Base-by-base conservation (phyloP, 441 rosid species). In the Viola pubescens region DNA sequence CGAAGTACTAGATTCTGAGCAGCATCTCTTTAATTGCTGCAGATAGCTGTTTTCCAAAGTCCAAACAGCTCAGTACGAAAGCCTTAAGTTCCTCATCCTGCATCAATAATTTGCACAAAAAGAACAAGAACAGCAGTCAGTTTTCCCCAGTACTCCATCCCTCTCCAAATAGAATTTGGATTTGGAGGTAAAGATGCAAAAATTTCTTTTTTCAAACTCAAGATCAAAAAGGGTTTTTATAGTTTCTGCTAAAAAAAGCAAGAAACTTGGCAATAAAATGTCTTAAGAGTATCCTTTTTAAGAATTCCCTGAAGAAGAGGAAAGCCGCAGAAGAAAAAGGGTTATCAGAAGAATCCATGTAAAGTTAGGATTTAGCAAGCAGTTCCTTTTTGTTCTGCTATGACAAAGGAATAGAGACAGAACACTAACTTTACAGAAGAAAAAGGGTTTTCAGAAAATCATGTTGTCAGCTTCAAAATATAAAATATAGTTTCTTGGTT, bases 61-160 rank as follows among this genome's bases (percentile, higher is more conserved):
- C 10, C 37, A 13, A 19, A 7, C 9, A 50, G 54, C 9, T 54
- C 39, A 7, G 48, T 37, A 49, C 34, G 46, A 59, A 19, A 56
- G 54, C 52, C 65, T 70, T 62, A 11, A 5, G 68, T 71, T 75
- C 64, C 73, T 80, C 82, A 75, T 58, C 86, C 91, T 85, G 84
- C 60, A 50, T 56, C 0, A 12, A n/a, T 37, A 48, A 8, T 26
- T 26, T 9, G 26, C 9, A 0, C 0, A 56, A n/a, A 13, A 16
- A 13, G 6, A 13, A 54, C 12, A 40, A 54, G 3, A 6, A 12
- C 4, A 6, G 5, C 59, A 42, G 8, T 56, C 41, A 14, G 16
- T 56, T 26, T 26, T 26, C 34, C 34, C 34, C 34, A 26, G 34
- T 26, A 26, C 34, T 26, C 34, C 34, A 26, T 26, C 34, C 34